Evolutionary conservation across 371 early-diverging fungal species (phyloP), one percentile per base, ranked within the genome.

Genomic region (Apophysomyces trapeziformis): DNA sequence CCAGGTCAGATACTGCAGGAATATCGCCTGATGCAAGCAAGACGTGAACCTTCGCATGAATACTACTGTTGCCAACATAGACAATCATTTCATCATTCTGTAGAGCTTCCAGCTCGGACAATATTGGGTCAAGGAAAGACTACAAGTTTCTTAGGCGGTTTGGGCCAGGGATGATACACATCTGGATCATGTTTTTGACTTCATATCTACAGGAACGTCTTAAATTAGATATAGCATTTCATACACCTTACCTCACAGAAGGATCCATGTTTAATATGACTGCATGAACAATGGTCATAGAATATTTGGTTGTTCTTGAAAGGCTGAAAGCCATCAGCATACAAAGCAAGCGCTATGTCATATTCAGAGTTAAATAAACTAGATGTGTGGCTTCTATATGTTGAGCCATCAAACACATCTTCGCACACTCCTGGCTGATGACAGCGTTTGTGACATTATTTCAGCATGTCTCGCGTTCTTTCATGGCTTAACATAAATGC

Each of bases 21-120:
- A 59, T 59, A 59, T 59, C 60, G 14, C 39, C 60, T 39, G 60
- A 39, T 8, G 43, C 60, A 14, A 59, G 4, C n/a, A 59, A n/a
- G 12, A 59, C 12, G 39, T 37, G 60, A 13, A 39, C 60, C 2
- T 38, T 59, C 3, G 60, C 60, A 26, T n/a, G 4, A 14, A 59
- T 7, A 7, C 8, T 2, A 14, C 6, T 4, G 9, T 21, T 32
- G 21, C 13, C 21, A 5, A 16, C 16, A 7, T 14, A 1, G 8
- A 59, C 39, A 2, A 12, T 32, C n/a, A 43, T 38, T 39, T 14
- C 60, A 4, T 38, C 32, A 7, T 1, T n/a, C 5, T 32, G 7
- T 7, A 59, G 8, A 5, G 39, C 7, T 13, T n/a, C 13, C 41
- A 59, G 60, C 21, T 59, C 60, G 5, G 39, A 38, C 8, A 59